These are phyloP conservation scores for Phyllachora maydis DNA, from an alignment of 2,329 filamentous ascomycete species.

Conservation along the genomic window DNA sequence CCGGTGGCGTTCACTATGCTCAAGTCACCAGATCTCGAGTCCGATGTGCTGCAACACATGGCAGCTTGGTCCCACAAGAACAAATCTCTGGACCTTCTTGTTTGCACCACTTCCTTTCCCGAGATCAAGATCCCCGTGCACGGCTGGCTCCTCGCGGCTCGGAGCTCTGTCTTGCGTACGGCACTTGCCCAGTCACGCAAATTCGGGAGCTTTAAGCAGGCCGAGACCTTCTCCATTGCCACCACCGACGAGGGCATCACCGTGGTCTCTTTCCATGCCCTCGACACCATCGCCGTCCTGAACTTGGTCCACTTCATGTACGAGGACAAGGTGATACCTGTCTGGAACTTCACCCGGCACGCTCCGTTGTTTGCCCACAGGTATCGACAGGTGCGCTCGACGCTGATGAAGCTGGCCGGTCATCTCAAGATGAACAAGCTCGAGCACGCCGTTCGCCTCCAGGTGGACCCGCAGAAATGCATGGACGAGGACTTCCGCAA, in stretches of 20 bases:
- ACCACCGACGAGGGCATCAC: constrained; percentile 32
- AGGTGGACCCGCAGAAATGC: constrained; percentile 41
- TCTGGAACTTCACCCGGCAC: constrained; percentile 64
- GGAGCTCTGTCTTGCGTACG: constrained; percentile 48
- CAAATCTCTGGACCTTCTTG: constrained; percentile 18
- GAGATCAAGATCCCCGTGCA: constrained; percentile 62
- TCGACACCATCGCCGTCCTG: constrained; percentile 62
- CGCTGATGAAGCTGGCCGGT: constrained; percentile 72
- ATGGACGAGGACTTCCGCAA: constrained; percentile 49
- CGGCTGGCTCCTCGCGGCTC: constrained; percentile 55
- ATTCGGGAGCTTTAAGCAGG: constrained; percentile 28
- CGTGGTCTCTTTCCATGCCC: constrained; percentile 40
- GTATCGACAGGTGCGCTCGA: constrained; percentile 61
- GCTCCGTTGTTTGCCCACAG: constrained; percentile 44
- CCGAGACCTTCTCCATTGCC: constrained; percentile 39
- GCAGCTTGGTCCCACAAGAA: constrained; percentile 15
- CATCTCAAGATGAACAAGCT: constrained; percentile 49
- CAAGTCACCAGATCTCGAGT: constrained; percentile 43
- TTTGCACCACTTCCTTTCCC: constrained; percentile 39
- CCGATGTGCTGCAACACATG: constrained; percentile 33
- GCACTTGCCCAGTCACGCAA: constrained; percentile 36
- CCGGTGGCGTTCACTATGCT: constrained; percentile 30
- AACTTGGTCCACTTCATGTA: constrained; percentile 69
- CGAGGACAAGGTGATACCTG: constrained; percentile 58
- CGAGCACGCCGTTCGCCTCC: constrained; percentile 58